Evolutionary conservation across 2,329 filamentous ascomycete genomes (phyloP).

Genomic region (Colletotrichum noveboracense): DNA sequence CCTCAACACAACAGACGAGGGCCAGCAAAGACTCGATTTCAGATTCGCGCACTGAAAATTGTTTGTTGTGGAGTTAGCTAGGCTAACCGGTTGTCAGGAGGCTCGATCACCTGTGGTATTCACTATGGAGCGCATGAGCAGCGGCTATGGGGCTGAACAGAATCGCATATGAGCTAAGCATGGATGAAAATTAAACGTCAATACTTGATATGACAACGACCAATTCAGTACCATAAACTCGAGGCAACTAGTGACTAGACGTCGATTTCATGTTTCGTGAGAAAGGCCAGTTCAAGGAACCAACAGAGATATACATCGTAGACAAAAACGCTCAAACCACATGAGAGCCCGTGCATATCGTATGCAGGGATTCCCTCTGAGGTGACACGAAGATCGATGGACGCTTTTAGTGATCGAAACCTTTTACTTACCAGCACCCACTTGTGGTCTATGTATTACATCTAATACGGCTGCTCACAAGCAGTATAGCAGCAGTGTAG

Average conservation of each 20-base stretch:
- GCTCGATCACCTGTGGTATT: neutral
- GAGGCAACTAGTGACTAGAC: neutral
- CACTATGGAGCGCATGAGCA: neutral
- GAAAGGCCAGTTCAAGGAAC: neutral
- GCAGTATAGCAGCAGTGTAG: neutral
- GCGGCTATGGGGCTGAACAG: neutral
- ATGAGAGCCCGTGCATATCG: neutral
- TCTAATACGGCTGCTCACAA: neutral
- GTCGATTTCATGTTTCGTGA: neutral
- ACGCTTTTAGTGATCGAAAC: neutral
- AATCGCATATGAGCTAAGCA: neutral
- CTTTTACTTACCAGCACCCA: neutral
- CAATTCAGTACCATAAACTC: neutral
- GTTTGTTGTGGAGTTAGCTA: neutral
- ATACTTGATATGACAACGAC: neutral
- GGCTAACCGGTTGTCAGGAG: neutral
- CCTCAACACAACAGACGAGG: conserved; percentile 54
- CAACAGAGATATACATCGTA: no score
- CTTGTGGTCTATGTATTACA: neutral
- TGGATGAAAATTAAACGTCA: neutral
- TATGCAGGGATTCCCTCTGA: neutral
- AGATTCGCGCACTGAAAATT: conserved; percentile 49
- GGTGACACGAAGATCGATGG: neutral
- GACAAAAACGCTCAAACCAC: neutral
- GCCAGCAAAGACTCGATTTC: conserved; percentile 61